Evolutionary conservation across 106 monocot genomes (phyloP).

Genomic region (Acorus gramineus): DNA sequence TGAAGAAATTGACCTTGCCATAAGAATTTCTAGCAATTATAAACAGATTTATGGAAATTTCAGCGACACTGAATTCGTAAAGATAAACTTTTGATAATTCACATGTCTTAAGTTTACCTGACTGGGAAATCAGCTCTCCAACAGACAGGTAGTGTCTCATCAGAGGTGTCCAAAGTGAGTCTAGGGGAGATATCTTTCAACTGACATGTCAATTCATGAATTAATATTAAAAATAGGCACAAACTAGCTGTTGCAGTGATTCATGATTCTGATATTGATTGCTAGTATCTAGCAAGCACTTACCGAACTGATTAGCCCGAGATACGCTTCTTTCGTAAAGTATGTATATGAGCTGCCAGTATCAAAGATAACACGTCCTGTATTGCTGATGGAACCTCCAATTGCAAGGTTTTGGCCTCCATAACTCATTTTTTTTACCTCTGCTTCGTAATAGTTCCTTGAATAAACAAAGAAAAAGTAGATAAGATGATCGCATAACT

Average conservation of each 20-base stretch:
- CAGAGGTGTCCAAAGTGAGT: slow-evolving; percentile 55
- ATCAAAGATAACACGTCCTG: slow-evolving; percentile 50
- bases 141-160: slow-evolving; percentile 56
- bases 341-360: slow-evolving; percentile 82
- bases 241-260: too few relatives aligned
- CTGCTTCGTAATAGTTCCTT: slow-evolving; percentile 49
- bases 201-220: slow-evolving; percentile 24
- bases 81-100: too few relatives aligned
- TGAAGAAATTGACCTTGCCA: too few relatives aligned
- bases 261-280: too few relatives aligned
- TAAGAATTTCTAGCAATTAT: too few relatives aligned
- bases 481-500: not conserved
- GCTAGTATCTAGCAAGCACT: not conserved
- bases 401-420: slow-evolving; percentile 33
- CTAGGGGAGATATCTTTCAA: slow-evolving; percentile 23
- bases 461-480: slow-evolving; percentile 2
- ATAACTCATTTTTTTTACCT: slow-evolving; percentile 42
- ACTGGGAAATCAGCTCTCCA: slow-evolving; percentile 49
- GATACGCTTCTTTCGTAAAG: slow-evolving; percentile 60
- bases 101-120: slow-evolving; percentile 20
- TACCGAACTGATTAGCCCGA: slow-evolving; percentile 43
- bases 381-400: slow-evolving; percentile 10
- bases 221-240: too few relatives aligned
- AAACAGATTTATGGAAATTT: too few relatives aligned
- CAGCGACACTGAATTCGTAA: too few relatives aligned